These are phyloP conservation scores for Atractiella rhizophila DNA, from an alignment of 768 basidiomycete genomes.

Conservation along the genomic window DNA sequence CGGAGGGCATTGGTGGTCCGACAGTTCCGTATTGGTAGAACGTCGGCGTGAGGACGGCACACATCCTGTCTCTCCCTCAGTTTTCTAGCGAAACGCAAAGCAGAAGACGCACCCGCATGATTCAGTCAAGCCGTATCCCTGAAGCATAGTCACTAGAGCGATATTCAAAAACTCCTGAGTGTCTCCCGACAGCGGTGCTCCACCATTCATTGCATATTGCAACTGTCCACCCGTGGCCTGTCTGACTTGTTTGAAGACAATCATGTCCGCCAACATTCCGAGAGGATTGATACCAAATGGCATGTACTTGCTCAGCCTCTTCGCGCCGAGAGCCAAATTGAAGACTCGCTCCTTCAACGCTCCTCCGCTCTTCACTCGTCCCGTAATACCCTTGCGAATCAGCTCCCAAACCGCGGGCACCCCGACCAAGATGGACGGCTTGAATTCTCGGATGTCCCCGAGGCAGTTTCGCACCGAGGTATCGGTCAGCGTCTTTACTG, in stretches of 20 bases:
- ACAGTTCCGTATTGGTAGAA: slow-evolving; percentile 46
- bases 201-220: slow-evolving; percentile 49
- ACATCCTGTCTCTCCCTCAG: not conserved
- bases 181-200: slow-evolving; percentile 56
- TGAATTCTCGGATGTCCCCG: slow-evolving; percentile 62
- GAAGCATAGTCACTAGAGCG: slow-evolving; percentile 55
- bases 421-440: slow-evolving; percentile 72
- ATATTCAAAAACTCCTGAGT: slow-evolving; percentile 75
- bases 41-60: slow-evolving; percentile 60
- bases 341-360: slow-evolving; percentile 48
- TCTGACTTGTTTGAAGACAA: slow-evolving; percentile 50
- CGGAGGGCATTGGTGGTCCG: slow-evolving; percentile 64
- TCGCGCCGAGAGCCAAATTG: slow-evolving; percentile 46
- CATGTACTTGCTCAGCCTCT: slow-evolving; percentile 30
- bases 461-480: slow-evolving; percentile 58
- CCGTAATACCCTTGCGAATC: slow-evolving; percentile 77
- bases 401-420: slow-evolving; percentile 95
- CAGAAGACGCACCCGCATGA: slow-evolving; percentile 32
- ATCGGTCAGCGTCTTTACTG: slow-evolving; percentile 87
- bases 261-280: slow-evolving; percentile 39
- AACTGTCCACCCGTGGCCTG: slow-evolving; percentile 70
- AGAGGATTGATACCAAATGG: slow-evolving; percentile 20
- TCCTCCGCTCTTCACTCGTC: slow-evolving; percentile 48
- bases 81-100: not conserved
- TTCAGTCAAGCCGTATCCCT: slow-evolving; percentile 96